Conservation (phyloP, 2,329 filamentous ascomycete genomes). For the Apiospora sp. region DNA sequence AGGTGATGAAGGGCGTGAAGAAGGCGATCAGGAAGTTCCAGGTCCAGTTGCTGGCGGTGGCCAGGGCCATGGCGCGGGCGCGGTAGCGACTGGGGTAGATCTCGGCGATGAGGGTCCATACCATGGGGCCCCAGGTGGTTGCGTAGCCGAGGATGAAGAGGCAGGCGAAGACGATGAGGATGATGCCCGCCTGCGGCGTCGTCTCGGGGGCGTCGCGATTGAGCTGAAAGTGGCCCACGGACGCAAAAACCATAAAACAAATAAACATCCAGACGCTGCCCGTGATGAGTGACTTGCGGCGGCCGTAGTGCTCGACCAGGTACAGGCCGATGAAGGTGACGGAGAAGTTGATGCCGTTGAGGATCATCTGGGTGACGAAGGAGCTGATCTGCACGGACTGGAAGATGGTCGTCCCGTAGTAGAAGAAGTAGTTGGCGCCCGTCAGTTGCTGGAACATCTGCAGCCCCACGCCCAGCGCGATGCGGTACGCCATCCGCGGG, state of each 20-base stretch:
- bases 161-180: slow-evolving; percentile 69
- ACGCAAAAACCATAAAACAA: slow-evolving; percentile 67
- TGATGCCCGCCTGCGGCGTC: slow-evolving; percentile 58
- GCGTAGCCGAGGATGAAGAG: slow-evolving; percentile 72
- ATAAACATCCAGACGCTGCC: slow-evolving; percentile 68
- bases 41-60: slow-evolving; percentile 70
- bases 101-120: slow-evolving; percentile 71
- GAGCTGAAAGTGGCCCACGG: slow-evolving; percentile 59
- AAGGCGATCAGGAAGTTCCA: slow-evolving; percentile 82
- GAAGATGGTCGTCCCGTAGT: slow-evolving; percentile 66
- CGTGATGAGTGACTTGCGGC: slow-evolving; percentile 67
- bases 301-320: slow-evolving; percentile 72
- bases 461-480: slow-evolving; percentile 65
- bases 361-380: slow-evolving; percentile 73
- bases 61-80: slow-evolving; percentile 66
- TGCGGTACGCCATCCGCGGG: slow-evolving; percentile 70
- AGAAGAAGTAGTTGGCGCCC: slow-evolving; percentile 73
- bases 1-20: slow-evolving; percentile 82
- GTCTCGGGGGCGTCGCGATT: slow-evolving; percentile 44
- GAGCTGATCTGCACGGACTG: slow-evolving; percentile 59
- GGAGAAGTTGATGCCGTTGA: slow-evolving; percentile 71
- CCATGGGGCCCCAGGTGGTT: slow-evolving; percentile 71
- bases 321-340: slow-evolving; percentile 75
- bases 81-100: slow-evolving; percentile 71
- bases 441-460: slow-evolving; percentile 75